Percentiles rank a stretch among this genome's conserved stretches.
phyloP scores from a whole-genome alignment of 768 basidiomycete species.

The Hortiboletus campestris region DNA sequence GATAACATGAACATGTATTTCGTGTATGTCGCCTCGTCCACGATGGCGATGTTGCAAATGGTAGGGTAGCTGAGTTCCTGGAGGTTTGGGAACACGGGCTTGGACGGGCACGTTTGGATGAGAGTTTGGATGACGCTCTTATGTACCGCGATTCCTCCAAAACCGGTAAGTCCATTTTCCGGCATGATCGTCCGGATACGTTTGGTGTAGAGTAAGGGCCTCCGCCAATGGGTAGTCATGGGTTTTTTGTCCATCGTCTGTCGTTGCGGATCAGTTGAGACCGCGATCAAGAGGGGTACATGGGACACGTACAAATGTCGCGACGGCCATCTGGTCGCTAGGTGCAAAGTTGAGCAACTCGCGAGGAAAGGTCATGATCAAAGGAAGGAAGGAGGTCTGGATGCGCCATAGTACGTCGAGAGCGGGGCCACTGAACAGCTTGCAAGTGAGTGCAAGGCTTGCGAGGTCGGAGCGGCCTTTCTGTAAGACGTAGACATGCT shows the following conservation, averaged over 20 bases:
- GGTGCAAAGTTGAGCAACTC: constrained; percentile 16
- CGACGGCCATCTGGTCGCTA: constrained; percentile 14
- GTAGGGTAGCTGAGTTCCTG: constrained; percentile 18
- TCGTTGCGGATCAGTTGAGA: not conserved
- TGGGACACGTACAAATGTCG: constrained; percentile 12
- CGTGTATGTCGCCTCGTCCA: constrained; percentile 10
- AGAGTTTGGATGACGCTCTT: constrained; percentile 18
- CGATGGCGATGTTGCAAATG: constrained; percentile 20
- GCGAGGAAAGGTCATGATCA: constrained; percentile 17
- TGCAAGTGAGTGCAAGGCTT: constrained; percentile 17
- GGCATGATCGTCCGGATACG: constrained; percentile 15
- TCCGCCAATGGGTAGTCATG: constrained; percentile 15
- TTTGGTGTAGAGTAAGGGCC: constrained; percentile 19
- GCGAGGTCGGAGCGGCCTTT: constrained; percentile 14
- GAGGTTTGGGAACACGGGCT: constrained; percentile 21
- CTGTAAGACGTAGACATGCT: constrained; percentile 8
- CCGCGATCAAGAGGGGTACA: no score
- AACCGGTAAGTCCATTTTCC: not conserved
- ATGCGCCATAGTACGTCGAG: constrained; percentile 24
- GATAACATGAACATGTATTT: constrained; percentile 13
- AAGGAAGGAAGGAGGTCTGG: constrained; percentile 18
- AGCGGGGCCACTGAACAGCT: constrained; percentile 14
- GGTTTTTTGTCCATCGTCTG: constrained; percentile 17
- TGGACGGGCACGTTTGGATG: constrained; percentile 20
- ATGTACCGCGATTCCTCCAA: constrained; percentile 15